Base-by-base conservation (phyloP, 768 basidiomycete species). In the Tylopilus subfusipes region DNA sequence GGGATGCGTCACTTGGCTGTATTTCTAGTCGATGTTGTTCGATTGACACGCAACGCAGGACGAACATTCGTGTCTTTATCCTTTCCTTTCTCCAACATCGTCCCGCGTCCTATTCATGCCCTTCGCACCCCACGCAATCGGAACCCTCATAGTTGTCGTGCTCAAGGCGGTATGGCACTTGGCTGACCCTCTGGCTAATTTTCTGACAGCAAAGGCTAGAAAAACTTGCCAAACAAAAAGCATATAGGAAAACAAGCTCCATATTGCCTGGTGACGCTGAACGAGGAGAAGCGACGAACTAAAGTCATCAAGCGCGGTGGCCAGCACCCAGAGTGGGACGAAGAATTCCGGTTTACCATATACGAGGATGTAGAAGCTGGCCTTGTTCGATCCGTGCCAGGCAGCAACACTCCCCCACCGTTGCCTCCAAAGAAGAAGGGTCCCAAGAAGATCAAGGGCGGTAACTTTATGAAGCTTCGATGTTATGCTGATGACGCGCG, bases 291-390 rank as follows among this genome's bases (percentile, higher is more conserved):
- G 65, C 83, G 86, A 54, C 81, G 90, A 48, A 98, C 96, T 5
- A 92, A 88, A 69, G 85, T 93, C n/a, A 88, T 98, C 69, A 95
- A 91, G 68, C 87, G 93, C 29, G 97, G 97, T 47, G 97, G 97
- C 18, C 97, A 99, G 69, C 94, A 97, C 70, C 97, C 97, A 6
- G 93, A 93, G 73, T 99, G 97, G 95, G 97, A 99, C 68, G 94
- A 97, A 64, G 97, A 99, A 73, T 78, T 98, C 65, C 86, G 97
- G 40, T 98, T 98, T 72, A 85, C 87, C 24, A 76, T 99, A 42
- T 82, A 78, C 59, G 95, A 98, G 66, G 92, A 93, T 59, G 72
- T 75, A 30, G 78, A 82, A 29, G 82, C 79, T 59, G 75, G 77
- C n/a, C 71, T 76, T 39, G 74, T 78, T 34, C 72, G 76, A 58